Evolutionary conservation across 345 rosid genomes (phyloP).

Genomic region (Heritiera fomes): DNA sequence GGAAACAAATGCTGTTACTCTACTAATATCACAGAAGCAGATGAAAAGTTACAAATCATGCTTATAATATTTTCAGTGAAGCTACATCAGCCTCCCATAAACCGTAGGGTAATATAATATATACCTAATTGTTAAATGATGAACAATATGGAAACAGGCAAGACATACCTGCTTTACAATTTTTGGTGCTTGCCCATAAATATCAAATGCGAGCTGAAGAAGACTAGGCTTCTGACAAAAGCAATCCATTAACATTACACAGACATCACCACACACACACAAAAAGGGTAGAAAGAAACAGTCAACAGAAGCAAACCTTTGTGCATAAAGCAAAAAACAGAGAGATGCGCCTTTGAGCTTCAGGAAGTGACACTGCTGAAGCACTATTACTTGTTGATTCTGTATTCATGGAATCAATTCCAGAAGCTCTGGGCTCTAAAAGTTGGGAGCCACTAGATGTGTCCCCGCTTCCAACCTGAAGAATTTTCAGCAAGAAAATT

Average conservation of each 20-base stretch:
- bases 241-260: slow-evolving; percentile 27
- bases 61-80: not conserved
- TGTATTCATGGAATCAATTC: slow-evolving; percentile 41
- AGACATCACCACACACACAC: not conserved
- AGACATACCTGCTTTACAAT: slow-evolving; percentile 73
- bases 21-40: not conserved
- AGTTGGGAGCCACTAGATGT: slow-evolving; percentile 52
- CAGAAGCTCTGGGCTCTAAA: slow-evolving; percentile 50
- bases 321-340: slow-evolving; percentile 90
- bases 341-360: slow-evolving; percentile 85
- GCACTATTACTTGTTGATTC: slow-evolving; percentile 42
- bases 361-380: slow-evolving; percentile 61
- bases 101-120: not conserved
- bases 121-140: not conserved
- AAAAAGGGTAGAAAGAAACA: not conserved
- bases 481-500: slow-evolving; percentile 24
- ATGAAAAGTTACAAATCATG: not conserved
- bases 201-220: slow-evolving; percentile 76
- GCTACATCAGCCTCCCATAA: not conserved
- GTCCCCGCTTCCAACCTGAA: slow-evolving; percentile 59
- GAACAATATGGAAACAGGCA: not conserved
- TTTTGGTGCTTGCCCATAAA: slow-evolving; percentile 76
- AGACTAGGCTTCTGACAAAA: slow-evolving; percentile 76
- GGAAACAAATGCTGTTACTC: not conserved
- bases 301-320: slow-evolving; percentile 53